Percentiles rank a stretch among this genome's conserved stretches.
phyloP scores from a whole-genome alignment of 495 filamentous ascomycete genomes.

The Letharia lupina region DNA sequence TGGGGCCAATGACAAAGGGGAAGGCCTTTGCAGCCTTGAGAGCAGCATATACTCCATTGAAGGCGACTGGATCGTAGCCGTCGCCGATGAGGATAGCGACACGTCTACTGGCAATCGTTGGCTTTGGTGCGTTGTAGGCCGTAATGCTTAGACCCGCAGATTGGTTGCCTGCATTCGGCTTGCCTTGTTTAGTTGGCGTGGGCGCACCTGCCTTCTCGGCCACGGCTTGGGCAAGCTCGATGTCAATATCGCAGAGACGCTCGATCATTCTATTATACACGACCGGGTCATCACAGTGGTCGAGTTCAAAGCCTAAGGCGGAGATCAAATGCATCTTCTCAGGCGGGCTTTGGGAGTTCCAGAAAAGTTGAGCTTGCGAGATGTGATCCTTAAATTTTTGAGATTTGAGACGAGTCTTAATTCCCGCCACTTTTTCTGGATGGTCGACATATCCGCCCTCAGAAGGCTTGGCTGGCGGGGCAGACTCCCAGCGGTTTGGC shows the following conservation, averaged over 20 bases:
- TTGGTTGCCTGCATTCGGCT: constrained; percentile 57
- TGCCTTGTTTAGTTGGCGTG: constrained; percentile 41
- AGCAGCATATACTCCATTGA: constrained; percentile 53
- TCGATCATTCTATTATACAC: constrained; percentile 68
- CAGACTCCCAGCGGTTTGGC: constrained; percentile 67
- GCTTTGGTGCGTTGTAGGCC: constrained; percentile 52
- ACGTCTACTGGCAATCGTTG: constrained; percentile 62
- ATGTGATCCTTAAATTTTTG: constrained; percentile 78
- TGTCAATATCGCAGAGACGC: constrained; percentile 64
- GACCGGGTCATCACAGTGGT: constrained; percentile 78
- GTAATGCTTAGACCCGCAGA: constrained; percentile 59
- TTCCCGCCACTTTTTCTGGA: constrained; percentile 55
- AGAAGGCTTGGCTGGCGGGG: constrained; percentile 48
- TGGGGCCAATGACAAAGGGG: constrained; percentile 61
- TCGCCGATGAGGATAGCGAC: constrained; percentile 77
- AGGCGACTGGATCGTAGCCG: constrained; percentile 63
- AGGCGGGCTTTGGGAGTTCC: constrained; percentile 62
- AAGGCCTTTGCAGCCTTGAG: constrained; percentile 55
- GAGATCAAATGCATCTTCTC: constrained; percentile 64
- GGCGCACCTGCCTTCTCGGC: constrained; percentile 62
- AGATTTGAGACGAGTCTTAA: constrained; percentile 60
- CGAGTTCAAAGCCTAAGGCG: constrained; percentile 75
- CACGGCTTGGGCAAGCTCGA: constrained; percentile 61
- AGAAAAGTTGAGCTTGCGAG: constrained; percentile 58
- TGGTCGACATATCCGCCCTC: constrained; percentile 65